Evolutionary conservation across 1,284 basidiomycete species (phyloP).

Genomic region (Cystobasidium sp.): DNA sequence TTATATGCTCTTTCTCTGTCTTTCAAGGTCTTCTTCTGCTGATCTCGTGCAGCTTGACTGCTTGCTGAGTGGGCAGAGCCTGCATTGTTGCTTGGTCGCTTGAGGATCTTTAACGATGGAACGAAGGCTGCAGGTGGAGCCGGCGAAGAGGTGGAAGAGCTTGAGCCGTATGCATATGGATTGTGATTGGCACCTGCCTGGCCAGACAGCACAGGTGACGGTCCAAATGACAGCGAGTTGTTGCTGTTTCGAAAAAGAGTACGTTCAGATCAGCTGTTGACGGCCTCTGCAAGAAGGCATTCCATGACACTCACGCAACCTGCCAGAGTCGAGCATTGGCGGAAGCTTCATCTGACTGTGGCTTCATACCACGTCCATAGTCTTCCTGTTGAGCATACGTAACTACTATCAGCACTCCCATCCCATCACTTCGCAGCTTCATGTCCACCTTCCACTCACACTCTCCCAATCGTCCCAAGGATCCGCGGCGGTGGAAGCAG

Average conservation of each 20-base stretch:
- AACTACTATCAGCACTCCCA: background rate
- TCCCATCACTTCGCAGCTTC: background rate
- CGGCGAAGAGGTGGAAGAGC: background rate
- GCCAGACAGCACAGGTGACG: conserved; percentile 12
- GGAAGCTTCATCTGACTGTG: conserved; percentile 13
- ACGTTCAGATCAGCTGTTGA: conserved; percentile 1
- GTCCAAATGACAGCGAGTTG: conserved; percentile 40
- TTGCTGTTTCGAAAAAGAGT: conserved; percentile 19
- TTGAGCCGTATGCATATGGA: conserved; percentile 14
- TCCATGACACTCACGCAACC: conserved; percentile 27
- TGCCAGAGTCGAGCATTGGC: conserved; percentile 43
- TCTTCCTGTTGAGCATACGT: conserved; percentile 21
- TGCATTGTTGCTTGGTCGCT: conserved; percentile 19
- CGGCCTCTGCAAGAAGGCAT: background rate
- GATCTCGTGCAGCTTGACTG: conserved; percentile 21
- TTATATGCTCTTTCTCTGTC: conserved; percentile 39
- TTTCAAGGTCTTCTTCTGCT: conserved; percentile 29
- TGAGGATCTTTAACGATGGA: conserved; percentile 40
- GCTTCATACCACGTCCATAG: conserved; percentile 15
- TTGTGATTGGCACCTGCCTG: background rate
- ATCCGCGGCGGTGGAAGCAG: conserved; percentile 22
- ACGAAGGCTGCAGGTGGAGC: conserved; percentile 33
- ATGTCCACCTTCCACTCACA: conserved; percentile 23
- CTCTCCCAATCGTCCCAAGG: conserved; percentile 43
- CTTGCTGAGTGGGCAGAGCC: background rate